A percentile compares a stretch with the other conserved stretches of the same genome.
Conservation (phyloP, 2,329 filamentous ascomycete genomes). For the Ceratocystis eucalypticola region DNA sequence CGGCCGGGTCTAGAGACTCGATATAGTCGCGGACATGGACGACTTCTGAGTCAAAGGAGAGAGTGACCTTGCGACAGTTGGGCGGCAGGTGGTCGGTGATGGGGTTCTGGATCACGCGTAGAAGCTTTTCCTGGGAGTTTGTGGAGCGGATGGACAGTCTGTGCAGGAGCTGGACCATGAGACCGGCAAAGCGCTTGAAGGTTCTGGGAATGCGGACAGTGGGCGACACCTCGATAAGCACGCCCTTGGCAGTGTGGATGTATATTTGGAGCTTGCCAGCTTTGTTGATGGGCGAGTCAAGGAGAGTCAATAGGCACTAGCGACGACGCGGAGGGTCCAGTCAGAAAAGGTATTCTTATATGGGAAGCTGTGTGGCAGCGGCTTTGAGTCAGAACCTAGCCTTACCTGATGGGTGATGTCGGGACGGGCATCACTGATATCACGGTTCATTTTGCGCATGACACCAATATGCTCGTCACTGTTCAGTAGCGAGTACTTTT, state of each 20-base stretch:
- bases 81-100: constrained; percentile 93
- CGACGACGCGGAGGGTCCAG: too few relatives aligned
- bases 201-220: constrained; percentile 94
- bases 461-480: constrained; percentile 98
- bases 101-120: constrained; percentile 95
- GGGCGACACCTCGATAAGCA: constrained; percentile 95
- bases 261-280: constrained; percentile 95
- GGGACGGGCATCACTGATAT: constrained; percentile 92
- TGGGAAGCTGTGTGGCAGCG: too few relatives aligned
- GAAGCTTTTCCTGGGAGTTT: constrained; percentile 90
- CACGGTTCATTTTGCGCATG: constrained; percentile 98
- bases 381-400: constrained; percentile 15
- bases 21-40: constrained; percentile 85
- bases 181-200: constrained; percentile 94
- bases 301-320: constrained; percentile 88
- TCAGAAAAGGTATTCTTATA: too few relatives aligned
- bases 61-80: constrained; percentile 93
- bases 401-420: constrained; percentile 97
- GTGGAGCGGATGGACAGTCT: constrained; percentile 91
- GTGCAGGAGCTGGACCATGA: constrained; percentile 97
- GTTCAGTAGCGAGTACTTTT: constrained; percentile 95
- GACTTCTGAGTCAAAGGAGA: constrained; percentile 84
- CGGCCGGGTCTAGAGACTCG: constrained; percentile 59
- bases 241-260: constrained; percentile 94
- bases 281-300: constrained; percentile 98